phyloP scores from a whole-genome alignment of 148 eudicot species.

The Vaccinium myrtillus region DNA sequence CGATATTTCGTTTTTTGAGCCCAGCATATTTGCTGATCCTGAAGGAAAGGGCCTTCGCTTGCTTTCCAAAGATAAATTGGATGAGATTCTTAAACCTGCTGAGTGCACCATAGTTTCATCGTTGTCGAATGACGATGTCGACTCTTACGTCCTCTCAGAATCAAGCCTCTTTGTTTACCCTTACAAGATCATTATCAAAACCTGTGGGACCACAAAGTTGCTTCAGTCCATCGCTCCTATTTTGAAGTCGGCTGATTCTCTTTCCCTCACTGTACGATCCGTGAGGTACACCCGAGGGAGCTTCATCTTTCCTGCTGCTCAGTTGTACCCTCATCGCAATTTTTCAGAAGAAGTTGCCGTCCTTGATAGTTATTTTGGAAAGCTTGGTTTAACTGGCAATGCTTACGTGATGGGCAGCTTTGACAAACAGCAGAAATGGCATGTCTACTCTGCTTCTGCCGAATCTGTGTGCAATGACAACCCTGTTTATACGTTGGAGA shows the following conservation, averaged over 20 bases:
- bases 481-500: constrained; percentile 43
- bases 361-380: constrained; percentile 30
- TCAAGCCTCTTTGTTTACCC: constrained; percentile 41
- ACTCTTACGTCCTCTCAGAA: constrained; percentile 41
- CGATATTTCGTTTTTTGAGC: constrained; percentile 35
- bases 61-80: constrained; percentile 30
- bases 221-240: constrained; percentile 33
- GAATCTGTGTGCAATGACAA: constrained; percentile 8
- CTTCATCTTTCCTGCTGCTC: constrained; percentile 33
- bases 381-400: constrained; percentile 26
- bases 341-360: constrained; percentile 35
- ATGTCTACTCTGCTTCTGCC: constrained; percentile 42
- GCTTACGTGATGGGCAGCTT: constrained; percentile 31
- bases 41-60: constrained; percentile 29
- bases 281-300: constrained; percentile 43
- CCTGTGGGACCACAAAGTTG: constrained; percentile 40
- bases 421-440: constrained; percentile 41
- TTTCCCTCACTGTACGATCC: constrained; percentile 29
- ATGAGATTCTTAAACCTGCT: constrained; percentile 35
- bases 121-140: constrained; percentile 30
- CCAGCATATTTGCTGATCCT: constrained; percentile 35
- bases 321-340: constrained; percentile 31
- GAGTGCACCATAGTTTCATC: constrained; percentile 39
- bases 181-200: constrained; percentile 38
- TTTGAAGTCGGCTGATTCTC: constrained; percentile 19